Evolutionary conservation across 768 basidiomycete genomes (phyloP), one percentile per base, ranked within the genome.

Genomic region (Infundibulicybe gibba): DNA sequence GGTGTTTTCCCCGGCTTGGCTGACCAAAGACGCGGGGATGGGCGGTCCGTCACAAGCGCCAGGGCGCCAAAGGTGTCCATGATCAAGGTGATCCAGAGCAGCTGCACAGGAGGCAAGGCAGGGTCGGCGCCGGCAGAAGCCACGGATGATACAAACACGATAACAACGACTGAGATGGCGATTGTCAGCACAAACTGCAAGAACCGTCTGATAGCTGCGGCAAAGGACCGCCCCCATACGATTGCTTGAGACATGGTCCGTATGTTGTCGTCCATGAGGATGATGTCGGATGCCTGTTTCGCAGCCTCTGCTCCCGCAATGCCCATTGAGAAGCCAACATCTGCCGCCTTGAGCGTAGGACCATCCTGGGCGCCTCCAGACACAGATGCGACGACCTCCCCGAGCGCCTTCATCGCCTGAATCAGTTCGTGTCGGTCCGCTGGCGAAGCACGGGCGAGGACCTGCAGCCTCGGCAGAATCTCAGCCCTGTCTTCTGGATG

Each of bases 21-120:
- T 85, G 48, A 94, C 75, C 43, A 97, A 79, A 33, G 89, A 77
- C 8, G 70, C 62, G 34, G 81, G 81, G 1, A 84, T 80, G 1
- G 94, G 4, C 92, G 94, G 63, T 97, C 94, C 19, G 94, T 97
- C n/a, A 94, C 94, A 44, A 97, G 79, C 12, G 94, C 94, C 40
- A 97, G 81, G 31, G 94, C 94, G 49, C 94, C 94, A 61, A 97
- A 95, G 2, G 91, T 94, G 61, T 94, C 93, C 92, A 94, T 93
- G 64, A 93, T 93, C 53, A 95, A 85, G 74, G 95, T 95, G 67
- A 95, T 90, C 94, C 94, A 97, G 32, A 97, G 80, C 9, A 97
- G 70, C 61, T 97, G 94, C 1, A 97, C 94, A 32, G 94, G 94
- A 16, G 88, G 84, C 32, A 97, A 69, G 19, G 90, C 92, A 1